A percentile compares a stretch with the other conserved stretches of the same genome.
phyloP scores from a whole-genome alignment of 2,329 filamentous ascomycete genomes.

The Colletotrichum horii region DNA sequence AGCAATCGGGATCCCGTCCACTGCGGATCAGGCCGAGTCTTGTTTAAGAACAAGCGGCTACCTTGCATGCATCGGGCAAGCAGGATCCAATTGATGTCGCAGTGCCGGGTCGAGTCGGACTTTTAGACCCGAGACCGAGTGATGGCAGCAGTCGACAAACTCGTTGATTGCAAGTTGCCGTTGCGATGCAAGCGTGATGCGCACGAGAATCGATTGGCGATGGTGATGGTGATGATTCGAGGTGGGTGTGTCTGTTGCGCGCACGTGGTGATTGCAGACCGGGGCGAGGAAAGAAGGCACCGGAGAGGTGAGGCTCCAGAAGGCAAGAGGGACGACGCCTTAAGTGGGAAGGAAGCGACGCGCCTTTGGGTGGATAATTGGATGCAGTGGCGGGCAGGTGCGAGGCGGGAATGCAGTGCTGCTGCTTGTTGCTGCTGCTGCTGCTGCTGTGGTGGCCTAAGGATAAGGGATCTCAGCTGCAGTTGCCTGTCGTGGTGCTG shows the following conservation, averaged over 20 bases:
- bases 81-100: background rate
- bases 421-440: background rate
- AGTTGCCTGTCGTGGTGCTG: background rate
- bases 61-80: conserved; percentile 14
- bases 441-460: background rate
- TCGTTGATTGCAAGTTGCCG: background rate
- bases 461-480: background rate
- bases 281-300: background rate
- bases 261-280: background rate
- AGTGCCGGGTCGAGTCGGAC: background rate
- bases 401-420: conserved; percentile 20
- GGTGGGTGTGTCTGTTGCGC: background rate
- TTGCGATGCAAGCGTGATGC: background rate
- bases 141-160: background rate
- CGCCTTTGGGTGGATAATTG: background rate
- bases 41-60: conserved; percentile 7
- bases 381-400: conserved; percentile 14
- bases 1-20: conserved; percentile 20
- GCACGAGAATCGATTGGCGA: background rate
- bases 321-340: background rate
- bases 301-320: background rate
- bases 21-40: conserved; percentile 21
- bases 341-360: background rate
- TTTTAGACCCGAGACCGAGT: background rate
- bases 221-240: background rate